Evolutionary conservation across 495 filamentous ascomycete genomes (phyloP), one percentile per base, ranked within the genome.

Genomic region (Aspergillus heteromorphus): DNA sequence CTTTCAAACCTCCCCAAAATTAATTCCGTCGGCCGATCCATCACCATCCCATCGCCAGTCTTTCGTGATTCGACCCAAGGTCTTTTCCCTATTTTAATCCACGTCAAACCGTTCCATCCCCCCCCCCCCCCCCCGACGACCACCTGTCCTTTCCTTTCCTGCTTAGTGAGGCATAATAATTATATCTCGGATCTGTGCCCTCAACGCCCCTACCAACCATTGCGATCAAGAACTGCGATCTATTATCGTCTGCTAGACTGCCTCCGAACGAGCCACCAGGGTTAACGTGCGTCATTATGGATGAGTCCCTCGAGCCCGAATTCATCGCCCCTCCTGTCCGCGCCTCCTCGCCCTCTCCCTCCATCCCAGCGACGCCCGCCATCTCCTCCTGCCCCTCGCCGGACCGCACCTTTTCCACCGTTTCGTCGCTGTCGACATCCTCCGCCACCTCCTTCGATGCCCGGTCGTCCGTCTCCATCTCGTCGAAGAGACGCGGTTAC

Each of bases 371-470:
- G 18, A 83, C 79, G 13, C 80, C 82, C 10, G 86, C 85, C 47
- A 76, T 90, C 45, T 79, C 81, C 14, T 76, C 83, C 21, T 78
- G 79, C 53, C 84, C 79, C 45, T 78, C 75, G n/a, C 81, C 85
- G 48, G 85, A 83, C 51, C 84, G 89, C 29, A 88, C 84, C 53
- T 77, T 91, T 54, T 95, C 91, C 36, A 85, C 86, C 45, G 79
- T 82, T 29, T 95, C 91, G 19, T 87, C 85, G 21, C 73, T 76
- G 31, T 92, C 87, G 45, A 80, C 84, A 41, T 79, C 83, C 20
- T 88, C 87, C 17, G 75, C 73, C 34, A 83, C 82, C 30, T 81
- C 82, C 49, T 62, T 65, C 45, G 72, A 73, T 59, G 77, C 76
- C 29, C 69, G 79, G 42, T 81, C 73, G 40, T 79, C 71, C 61